Base-by-base conservation (phyloP, 2,329 filamentous ascomycete species). In the Sarocladium oryzae region DNA sequence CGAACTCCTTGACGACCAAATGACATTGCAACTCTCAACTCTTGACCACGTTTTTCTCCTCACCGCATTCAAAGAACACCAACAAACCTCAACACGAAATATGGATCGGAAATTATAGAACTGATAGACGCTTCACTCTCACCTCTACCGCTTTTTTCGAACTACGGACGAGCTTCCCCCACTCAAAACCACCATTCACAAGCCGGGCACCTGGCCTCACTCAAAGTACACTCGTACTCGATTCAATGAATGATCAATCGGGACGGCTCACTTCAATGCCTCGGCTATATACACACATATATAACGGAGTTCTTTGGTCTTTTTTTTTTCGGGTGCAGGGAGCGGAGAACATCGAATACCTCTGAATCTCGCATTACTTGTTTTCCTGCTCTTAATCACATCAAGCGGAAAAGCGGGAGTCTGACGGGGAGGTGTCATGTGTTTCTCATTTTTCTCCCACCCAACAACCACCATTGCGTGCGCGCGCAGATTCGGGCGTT, bases 51-150 rank as follows among this genome's bases (percentile, higher is more conserved):
- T 43, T n/a, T 48, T 11, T 15, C 16, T 5, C 10, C 26, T 48
- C 20, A 45, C 23, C 11, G 10, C 4, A 32, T 28, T 23, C 4
- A 32, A 26, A 28, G 5, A 45, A n/a, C 3, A 28, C 41, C 36
- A 21, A 20, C 13, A 20, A 20, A 40, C 36, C 20, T 21, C 33
- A 16, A 30, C 28, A 16, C 13, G 7, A 30, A 30, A 7, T 30
- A 30, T 30, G 28, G 28, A 30, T 13, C 28, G 28, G 28, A 43
- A 20, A 23, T 23, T 48, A 48, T 48, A 48, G 43, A 48, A 21
- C n/a, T 9, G 40, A 43, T 43, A 43, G 40, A 43, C 40, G 23
- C 23, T 23, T 28, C 23, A 28, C 40, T 43, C 40, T 43, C 40
- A 43, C 40, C 40, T 43, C 40, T 28, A 10, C 40, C 40, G 26